Conservation (phyloP, 148 eudicot genomes). For the Mesembryanthemum crystallinum region DNA sequence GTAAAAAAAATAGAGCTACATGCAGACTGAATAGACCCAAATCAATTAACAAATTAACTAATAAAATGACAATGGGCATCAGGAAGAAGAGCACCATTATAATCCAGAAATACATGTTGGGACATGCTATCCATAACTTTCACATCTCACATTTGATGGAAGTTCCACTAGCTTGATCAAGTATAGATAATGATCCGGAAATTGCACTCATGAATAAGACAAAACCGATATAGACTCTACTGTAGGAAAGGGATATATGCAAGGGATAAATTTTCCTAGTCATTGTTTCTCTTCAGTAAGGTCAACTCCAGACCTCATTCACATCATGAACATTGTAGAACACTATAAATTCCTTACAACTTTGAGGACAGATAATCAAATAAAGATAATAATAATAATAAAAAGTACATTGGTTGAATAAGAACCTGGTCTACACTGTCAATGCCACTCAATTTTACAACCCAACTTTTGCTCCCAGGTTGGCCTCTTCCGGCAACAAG, state of each 20-base stretch:
- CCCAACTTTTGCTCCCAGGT: constrained; percentile 77
- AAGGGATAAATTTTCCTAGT: not conserved
- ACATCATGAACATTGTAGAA: not conserved
- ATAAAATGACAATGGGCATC: too few relatives aligned
- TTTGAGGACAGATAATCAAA: not conserved
- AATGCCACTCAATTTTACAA: constrained; percentile 55
- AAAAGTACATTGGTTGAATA: not conserved
- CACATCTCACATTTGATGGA: too few relatives aligned
- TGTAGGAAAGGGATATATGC: not conserved
- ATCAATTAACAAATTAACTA: too few relatives aligned
- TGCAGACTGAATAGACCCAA: too few relatives aligned
- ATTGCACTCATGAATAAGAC: too few relatives aligned
- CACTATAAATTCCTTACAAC: not conserved
- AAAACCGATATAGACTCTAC: too few relatives aligned
- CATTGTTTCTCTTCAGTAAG: not conserved
- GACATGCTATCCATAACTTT: too few relatives aligned
- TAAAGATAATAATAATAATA: not conserved
- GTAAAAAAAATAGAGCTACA: too few relatives aligned
- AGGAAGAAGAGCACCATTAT: too few relatives aligned
- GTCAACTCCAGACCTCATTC: not conserved
- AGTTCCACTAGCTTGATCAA: not conserved
- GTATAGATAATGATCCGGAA: not conserved
- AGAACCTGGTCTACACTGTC: constrained; percentile 73
- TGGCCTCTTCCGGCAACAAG: constrained; percentile 73
- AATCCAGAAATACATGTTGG: too few relatives aligned